phyloP scores from a whole-genome alignment of 371 early-diverging fungal species.

The Funneliformis caledonium region DNA sequence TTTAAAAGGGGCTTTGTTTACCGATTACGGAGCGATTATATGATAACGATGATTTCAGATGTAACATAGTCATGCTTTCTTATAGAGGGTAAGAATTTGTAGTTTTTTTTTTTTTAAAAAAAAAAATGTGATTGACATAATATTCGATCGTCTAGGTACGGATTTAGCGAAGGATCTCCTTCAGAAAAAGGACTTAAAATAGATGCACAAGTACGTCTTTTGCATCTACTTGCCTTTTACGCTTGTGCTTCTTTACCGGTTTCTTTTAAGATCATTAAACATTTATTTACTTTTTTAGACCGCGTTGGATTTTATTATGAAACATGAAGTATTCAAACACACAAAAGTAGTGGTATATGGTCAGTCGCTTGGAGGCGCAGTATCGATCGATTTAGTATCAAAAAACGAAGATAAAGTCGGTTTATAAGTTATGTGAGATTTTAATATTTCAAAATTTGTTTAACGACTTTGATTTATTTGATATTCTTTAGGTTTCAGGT shows the following conservation, averaged over 20 bases:
- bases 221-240: neutral
- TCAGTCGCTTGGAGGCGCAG: constrained; percentile 97
- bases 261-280: neutral
- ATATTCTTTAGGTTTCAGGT: constrained; percentile 61
- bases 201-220: constrained; percentile 75
- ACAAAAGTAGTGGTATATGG: constrained; percentile 88
- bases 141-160: constrained; percentile 67
- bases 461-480: neutral
- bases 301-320: constrained; percentile 78
- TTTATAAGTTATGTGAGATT: neutral
- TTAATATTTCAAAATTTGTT: neutral
- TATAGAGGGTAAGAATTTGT: constrained; percentile 79
- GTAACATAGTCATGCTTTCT: constrained; percentile 93
- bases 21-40: constrained; percentile 84
- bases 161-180: constrained; percentile 84
- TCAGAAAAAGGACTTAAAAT: constrained; percentile 84
- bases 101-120: neutral
- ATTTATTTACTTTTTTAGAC: constrained; percentile 52
- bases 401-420: constrained; percentile 62
- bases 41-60: constrained; percentile 52
- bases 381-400: constrained; percentile 85
- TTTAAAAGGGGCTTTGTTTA: constrained; percentile 57
- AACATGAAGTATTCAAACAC: constrained; percentile 71
- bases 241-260: neutral
- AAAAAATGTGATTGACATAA: neutral